Base-by-base conservation (phyloP, 306 rosid genomes). In the Echinosophora koreensis region DNA sequence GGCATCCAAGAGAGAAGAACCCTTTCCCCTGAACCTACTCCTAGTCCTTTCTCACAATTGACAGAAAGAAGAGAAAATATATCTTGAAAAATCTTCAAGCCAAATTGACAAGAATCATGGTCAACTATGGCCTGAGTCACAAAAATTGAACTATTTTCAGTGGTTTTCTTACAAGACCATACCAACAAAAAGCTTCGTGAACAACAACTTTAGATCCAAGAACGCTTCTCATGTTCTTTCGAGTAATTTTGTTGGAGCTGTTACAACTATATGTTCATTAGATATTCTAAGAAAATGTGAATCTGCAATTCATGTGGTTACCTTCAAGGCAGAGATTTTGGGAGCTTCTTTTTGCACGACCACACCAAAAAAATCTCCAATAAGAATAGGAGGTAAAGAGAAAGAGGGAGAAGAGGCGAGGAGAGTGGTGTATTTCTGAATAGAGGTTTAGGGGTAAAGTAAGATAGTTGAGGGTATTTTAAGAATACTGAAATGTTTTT, bases 271-370 rank as follows among this genome's bases (percentile, higher is more conserved):
- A 65, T 86, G 87, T 81, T 90, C 90, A 14, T 91, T 96, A 0
- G 84, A 86, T 47, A 78, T 74, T 69, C 71, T 90, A 73, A 76
- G 77, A 0, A 90, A 94, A 67, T 91, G 98, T 0, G 97, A 91
- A 70, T 41, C 41, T n/a, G 87, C 93, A 1, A 79, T 91, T 80
- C 92, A 88, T 14, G 80, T 80, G 6, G 65, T 94, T 59, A 74
- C 91, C 35, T 22, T 22, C 22, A 1, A 22, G 0, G 1, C 22
- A 22, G 22, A n/a, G n/a, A 22, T 22, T 22, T 22, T 22, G 22
- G 22, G 22, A 22, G 22, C 22, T 22, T 22, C 22, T 22, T 22
- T 22, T 22, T 22, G 1, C 22, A 22, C 22, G 22, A 22, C 22
- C 22, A 1, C 22, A 22, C 22, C 22, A 22, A 22, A 22, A 22